phyloP scores from a whole-genome alignment of 768 basidiomycete genomes.

The Phanerochaete sordida region DNA sequence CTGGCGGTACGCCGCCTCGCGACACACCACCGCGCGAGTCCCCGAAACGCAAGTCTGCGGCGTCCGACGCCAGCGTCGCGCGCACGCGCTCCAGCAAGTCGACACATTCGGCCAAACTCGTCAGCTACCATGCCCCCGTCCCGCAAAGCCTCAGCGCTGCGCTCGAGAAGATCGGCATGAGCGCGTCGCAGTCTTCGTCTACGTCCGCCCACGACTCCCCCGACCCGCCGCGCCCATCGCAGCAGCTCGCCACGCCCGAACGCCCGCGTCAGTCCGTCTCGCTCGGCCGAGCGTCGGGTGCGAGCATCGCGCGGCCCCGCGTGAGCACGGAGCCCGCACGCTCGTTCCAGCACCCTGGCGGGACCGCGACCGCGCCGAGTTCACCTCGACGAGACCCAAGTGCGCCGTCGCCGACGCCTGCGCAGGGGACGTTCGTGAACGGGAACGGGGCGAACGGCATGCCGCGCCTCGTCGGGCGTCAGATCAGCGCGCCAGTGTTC shows the following conservation, averaged over 20 bases:
- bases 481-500: constrained; percentile 65
- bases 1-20: no score
- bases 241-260: not conserved
- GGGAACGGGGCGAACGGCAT: not conserved
- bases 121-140: constrained; percentile 42
- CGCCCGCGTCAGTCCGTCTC: constrained; percentile 4
- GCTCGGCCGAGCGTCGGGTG: constrained; percentile 7
- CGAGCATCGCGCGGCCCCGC: not conserved
- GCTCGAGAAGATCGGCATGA: constrained; percentile 53
- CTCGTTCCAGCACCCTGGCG: not conserved
- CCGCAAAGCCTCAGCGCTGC: constrained; percentile 75
- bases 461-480: constrained; percentile 43
- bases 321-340: constrained; percentile 4
- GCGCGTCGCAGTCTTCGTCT: not conserved
- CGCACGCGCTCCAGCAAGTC: constrained; percentile 49
- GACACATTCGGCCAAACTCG: constrained; percentile 42
- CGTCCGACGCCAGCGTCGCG: constrained; percentile 10
- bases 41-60: not conserved
- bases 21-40: not conserved
- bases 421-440: not conserved
- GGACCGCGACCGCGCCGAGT: constrained; percentile 1
- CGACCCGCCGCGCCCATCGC: no score
- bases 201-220: not conserved
- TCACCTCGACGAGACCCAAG: not conserved
- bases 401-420: not conserved